phyloP scores from a whole-genome alignment of 371 early-diverging fungal genomes.

The Parasitella parasitica region DNA sequence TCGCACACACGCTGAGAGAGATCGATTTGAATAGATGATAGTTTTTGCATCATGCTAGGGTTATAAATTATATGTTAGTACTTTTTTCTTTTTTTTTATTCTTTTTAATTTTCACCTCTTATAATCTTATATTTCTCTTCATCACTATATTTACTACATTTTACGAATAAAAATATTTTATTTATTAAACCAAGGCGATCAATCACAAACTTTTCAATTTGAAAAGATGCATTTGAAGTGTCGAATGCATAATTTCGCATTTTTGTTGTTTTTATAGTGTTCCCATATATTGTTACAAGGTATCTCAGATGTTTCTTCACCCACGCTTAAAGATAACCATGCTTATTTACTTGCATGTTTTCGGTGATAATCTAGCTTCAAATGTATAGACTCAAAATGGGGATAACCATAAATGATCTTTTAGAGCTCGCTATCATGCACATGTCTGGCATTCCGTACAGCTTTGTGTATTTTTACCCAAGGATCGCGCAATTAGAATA shows the following conservation, averaged over 20 bases:
- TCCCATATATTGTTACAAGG: too few species aligned
- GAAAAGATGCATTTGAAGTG: too few species aligned
- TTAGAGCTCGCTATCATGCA: not conserved
- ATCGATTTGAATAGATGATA: not conserved
- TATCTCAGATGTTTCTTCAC: not conserved
- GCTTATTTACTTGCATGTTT: too few species aligned
- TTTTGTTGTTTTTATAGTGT: too few species aligned
- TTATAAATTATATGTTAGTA: not conserved
- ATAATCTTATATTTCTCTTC: not conserved
- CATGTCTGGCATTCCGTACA: too few species aligned
- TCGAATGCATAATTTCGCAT: too few species aligned
- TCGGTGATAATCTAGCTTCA: not conserved
- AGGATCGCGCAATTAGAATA: too few species aligned
- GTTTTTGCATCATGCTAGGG: not conserved
- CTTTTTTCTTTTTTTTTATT: not conserved
- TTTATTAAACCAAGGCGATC: too few species aligned
- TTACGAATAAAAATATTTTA: not conserved
- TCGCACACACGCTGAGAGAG: not conserved
- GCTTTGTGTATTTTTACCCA: too few species aligned
- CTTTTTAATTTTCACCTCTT: not conserved
- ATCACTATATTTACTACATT: not conserved
- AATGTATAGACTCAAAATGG: not conserved
- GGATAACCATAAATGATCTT: too few species aligned
- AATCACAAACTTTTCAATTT: too few species aligned
- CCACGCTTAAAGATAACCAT: too few species aligned